Evolutionary conservation across 768 basidiomycete genomes (phyloP).

Genomic region (Kwoniella pini): DNA sequence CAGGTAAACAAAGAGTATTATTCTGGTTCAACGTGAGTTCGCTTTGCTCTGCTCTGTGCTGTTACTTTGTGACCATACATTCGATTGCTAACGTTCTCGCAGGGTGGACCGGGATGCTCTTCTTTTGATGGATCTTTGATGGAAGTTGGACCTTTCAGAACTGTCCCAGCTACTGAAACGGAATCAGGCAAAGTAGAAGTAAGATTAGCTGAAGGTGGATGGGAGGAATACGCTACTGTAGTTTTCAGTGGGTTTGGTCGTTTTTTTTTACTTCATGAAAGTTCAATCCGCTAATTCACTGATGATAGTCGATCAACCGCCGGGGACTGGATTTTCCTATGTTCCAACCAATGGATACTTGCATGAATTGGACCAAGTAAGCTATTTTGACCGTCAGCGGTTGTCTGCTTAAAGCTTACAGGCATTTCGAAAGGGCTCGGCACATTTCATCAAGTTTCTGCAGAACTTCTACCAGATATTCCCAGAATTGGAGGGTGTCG

Average conservation of each 20-base stretch:
- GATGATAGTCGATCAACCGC: slow-evolving; percentile 89
- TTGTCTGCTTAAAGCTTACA: no score
- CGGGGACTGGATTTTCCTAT: slow-evolving; percentile 91
- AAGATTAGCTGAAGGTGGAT: slow-evolving; percentile 76
- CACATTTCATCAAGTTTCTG: slow-evolving; percentile 79
- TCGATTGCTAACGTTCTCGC: no score
- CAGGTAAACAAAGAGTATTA: slow-evolving; percentile 86
- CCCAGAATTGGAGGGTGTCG: slow-evolving; percentile 77
- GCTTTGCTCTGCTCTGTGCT: neutral
- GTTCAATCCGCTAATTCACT: neutral
- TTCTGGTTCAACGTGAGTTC: slow-evolving; percentile 97
- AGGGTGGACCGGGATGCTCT: slow-evolving; percentile 97
- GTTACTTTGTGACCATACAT: no score
- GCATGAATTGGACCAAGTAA: slow-evolving; percentile 71
- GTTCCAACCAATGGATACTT: slow-evolving; percentile 81
- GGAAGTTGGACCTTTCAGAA: slow-evolving; percentile 89
- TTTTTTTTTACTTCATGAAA: neutral
- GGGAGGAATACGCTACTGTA: slow-evolving; percentile 96
- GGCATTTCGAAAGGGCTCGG: slow-evolving; percentile 72
- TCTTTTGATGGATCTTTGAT: slow-evolving; percentile 97
- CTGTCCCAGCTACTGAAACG: slow-evolving; percentile 54
- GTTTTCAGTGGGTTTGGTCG: slow-evolving; percentile 72
- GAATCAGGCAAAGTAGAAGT: slow-evolving; percentile 67
- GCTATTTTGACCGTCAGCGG: neutral
- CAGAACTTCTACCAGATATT: slow-evolving; percentile 86